phyloP scores from a whole-genome alignment of 2,329 filamentous ascomycete genomes.

The Ceratocystis diversiconidia region DNA sequence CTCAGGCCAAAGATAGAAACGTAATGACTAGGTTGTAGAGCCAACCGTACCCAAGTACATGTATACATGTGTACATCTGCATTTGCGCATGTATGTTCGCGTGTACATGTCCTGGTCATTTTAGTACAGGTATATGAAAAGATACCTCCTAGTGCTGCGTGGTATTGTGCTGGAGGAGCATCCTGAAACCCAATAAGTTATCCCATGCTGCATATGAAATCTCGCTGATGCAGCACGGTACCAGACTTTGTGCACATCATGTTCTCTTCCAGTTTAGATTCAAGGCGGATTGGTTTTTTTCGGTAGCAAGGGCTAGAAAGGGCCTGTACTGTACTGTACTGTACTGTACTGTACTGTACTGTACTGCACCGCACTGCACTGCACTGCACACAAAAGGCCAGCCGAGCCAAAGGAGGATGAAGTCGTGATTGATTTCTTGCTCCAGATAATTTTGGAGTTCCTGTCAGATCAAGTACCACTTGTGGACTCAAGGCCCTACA shows the following conservation, averaged over 20 bases:
- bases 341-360: background rate
- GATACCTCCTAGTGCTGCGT: background rate
- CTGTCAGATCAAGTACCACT: background rate
- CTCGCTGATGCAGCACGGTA: background rate
- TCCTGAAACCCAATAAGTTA: conserved; percentile 3
- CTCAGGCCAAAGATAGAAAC: conserved; percentile 1
- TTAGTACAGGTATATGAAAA: background rate
- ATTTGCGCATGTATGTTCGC: background rate
- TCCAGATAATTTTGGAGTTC: background rate
- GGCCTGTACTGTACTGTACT: background rate
- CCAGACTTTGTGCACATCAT: conserved; percentile 3
- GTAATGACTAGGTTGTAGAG: background rate
- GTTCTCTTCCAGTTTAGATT: conserved; percentile 5
- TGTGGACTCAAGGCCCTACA: background rate
- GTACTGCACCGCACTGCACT: no score
- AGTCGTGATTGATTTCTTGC: background rate
- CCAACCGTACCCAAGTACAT: background rate
- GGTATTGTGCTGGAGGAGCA: background rate
- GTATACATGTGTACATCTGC: background rate
- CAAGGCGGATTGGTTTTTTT: background rate
- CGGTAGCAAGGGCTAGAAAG: background rate
- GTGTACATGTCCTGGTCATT: background rate
- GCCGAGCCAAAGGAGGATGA: background rate
- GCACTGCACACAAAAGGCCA: background rate
- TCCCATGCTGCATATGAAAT: conserved; percentile 2